Evolutionary conservation across 129 eudicot genomes (phyloP).

Genomic region (Artemisia argyi): DNA sequence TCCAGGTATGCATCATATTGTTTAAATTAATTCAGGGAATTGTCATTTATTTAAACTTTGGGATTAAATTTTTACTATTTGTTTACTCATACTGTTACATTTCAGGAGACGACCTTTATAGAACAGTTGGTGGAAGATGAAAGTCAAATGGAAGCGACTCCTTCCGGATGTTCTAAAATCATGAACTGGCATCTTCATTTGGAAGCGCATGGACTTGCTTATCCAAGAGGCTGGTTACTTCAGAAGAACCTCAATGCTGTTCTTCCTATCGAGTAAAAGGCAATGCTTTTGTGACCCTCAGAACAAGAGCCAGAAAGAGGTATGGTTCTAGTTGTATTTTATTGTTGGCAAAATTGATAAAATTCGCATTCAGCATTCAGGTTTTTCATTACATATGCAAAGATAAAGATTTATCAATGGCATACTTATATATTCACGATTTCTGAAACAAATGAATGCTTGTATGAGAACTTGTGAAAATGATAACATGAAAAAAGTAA

Average conservation of each 20-base stretch:
- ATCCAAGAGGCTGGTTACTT: constrained; percentile 86
- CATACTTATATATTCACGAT: too few species aligned
- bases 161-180: constrained; percentile 62
- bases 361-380: background rate
- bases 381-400: background rate
- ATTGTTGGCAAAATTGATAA: too few species aligned
- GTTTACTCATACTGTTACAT: constrained; percentile 10
- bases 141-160: constrained; percentile 88
- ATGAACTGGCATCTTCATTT: constrained; percentile 99
- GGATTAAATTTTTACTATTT: background rate
- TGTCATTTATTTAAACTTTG: background rate
- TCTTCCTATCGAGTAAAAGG: constrained; percentile 45
- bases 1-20: constrained; percentile 59
- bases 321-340: too few species aligned
- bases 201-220: constrained; percentile 65
- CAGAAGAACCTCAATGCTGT: constrained; percentile 63
- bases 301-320: constrained; percentile 16
- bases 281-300: constrained; percentile 6
- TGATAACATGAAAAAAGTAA: too few species aligned
- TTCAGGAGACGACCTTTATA: constrained; percentile 94
- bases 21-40: background rate
- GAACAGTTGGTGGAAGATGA: constrained; percentile 94
- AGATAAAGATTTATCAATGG: background rate
- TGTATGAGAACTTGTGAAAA: too few species aligned
- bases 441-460: too few species aligned